Percentiles rank a stretch among this genome's conserved stretches.
phyloP scores from a whole-genome alignment of 495 filamentous ascomycete genomes.

The Aspergillus indologenus region DNA sequence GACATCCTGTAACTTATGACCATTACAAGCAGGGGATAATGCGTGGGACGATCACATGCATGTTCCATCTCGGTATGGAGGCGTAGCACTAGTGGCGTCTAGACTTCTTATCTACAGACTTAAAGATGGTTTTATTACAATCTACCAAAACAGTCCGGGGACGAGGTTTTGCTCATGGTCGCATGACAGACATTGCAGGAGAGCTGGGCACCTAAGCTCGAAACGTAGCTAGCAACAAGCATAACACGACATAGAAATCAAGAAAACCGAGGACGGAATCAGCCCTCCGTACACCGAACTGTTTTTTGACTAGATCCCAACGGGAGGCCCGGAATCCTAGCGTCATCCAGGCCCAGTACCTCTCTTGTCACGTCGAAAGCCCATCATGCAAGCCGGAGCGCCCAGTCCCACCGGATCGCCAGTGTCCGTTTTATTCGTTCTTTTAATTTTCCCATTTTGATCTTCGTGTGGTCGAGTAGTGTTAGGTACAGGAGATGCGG shows the following conservation, averaged over 20 bases:
- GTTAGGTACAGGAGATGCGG: conserved; percentile 48
- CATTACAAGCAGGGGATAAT: background rate
- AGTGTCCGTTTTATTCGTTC: conserved; percentile 45
- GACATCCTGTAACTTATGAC: background rate
- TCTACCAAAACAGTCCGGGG: conserved; percentile 20
- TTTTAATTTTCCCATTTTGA: conserved; percentile 55
- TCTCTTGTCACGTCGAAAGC: conserved; percentile 28
- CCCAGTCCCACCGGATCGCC: conserved; percentile 51
- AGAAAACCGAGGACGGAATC: conserved; percentile 26
- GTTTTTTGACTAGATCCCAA: conserved; percentile 10
- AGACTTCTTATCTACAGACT: background rate
- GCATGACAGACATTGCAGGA: conserved; percentile 37
- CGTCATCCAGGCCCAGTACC: conserved; percentile 39
- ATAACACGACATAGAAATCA: conserved; percentile 23
- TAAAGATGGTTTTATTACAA: background rate
- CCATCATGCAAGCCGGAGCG: conserved; percentile 38
- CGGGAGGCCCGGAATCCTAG: conserved; percentile 37
- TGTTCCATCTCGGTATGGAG: too few relatives aligned
- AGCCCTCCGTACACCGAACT: conserved; percentile 18
- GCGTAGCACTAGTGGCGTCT: conserved; percentile 1
- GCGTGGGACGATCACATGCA: background rate
- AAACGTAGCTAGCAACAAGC: conserved; percentile 24
- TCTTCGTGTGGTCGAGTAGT: conserved; percentile 44
- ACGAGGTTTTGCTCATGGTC: conserved; percentile 37
- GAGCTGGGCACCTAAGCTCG: conserved; percentile 27